Conservation (phyloP, 1,139 yeast species). For the Ashbya aceris region DNA sequence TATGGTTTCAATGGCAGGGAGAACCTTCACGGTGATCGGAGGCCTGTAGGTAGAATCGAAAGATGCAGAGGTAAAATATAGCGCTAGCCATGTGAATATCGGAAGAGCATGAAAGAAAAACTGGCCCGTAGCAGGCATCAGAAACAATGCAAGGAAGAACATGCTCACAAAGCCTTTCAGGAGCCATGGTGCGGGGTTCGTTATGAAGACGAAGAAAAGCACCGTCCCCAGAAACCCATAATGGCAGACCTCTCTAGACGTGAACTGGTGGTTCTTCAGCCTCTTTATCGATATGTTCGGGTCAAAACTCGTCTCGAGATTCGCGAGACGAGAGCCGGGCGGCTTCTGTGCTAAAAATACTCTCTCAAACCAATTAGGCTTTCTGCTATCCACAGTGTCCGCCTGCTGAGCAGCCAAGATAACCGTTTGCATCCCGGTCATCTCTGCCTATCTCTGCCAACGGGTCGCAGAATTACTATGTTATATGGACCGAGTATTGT, state of each 20-base stretch:
- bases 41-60: conserved; percentile 78
- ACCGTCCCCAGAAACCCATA: conserved; percentile 42
- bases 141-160: conserved; percentile 31
- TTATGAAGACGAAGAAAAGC: conserved; percentile 39
- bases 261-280: conserved; percentile 43
- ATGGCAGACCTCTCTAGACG: conserved; percentile 40
- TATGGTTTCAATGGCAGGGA: conserved; percentile 92
- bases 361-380: conserved; percentile 32
- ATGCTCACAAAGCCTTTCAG: conserved; percentile 25
- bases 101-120: conserved; percentile 83
- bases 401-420: no score
- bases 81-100: conserved; percentile 76
- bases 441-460: no score
- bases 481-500: no score
- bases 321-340: conserved; percentile 45
- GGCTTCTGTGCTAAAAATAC: conserved; percentile 54
- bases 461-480: no score
- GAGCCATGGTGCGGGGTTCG: conserved; percentile 30
- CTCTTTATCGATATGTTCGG: conserved; percentile 41
- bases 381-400: background rate
- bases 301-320: conserved; percentile 52
- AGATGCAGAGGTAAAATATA: conserved; percentile 71
- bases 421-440: no score
- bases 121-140: conserved; percentile 73
- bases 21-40: conserved; percentile 77